These are phyloP conservation scores for Ustilago bromivora DNA, from an alignment of 1,284 basidiomycete species.

Conservation along the genomic window DNA sequence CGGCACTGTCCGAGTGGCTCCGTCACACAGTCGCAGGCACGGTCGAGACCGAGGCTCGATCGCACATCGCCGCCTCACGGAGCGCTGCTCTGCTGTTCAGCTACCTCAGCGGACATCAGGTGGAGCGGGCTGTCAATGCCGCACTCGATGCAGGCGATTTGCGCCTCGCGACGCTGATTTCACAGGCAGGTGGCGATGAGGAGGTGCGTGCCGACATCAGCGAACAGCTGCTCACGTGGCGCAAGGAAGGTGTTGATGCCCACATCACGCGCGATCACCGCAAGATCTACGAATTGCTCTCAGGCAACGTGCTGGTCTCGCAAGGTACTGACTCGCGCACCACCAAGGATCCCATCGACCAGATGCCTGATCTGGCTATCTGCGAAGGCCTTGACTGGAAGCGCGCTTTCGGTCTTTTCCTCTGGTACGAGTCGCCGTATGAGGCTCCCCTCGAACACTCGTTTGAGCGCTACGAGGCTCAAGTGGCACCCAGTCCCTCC, in stretches of 20 bases:
- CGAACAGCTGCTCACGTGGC: slow-evolving; percentile 86
- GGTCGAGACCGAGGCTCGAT: slow-evolving; percentile 75
- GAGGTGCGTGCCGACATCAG: slow-evolving; percentile 81
- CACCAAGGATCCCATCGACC: slow-evolving; percentile 74
- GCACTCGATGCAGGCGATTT: slow-evolving; percentile 83
- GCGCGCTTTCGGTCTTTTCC: slow-evolving; percentile 86
- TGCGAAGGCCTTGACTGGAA: slow-evolving; percentile 93
- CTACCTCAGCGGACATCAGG: slow-evolving; percentile 86
- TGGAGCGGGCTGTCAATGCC: slow-evolving; percentile 82
- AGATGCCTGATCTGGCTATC: slow-evolving; percentile 78
- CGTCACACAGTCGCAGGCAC: slow-evolving; percentile 79
- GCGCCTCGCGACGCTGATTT: slow-evolving; percentile 89
- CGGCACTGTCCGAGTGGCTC: slow-evolving; percentile 87
- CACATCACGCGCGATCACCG: slow-evolving; percentile 80
- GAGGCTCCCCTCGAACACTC: slow-evolving; percentile 80
- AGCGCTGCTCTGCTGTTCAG: slow-evolving; percentile 74
- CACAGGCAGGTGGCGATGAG: slow-evolving; percentile 86
- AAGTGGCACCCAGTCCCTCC: slow-evolving; percentile 54
- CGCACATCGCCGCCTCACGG: slow-evolving; percentile 63
- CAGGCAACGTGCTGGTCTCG: slow-evolving; percentile 80
- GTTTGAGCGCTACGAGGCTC: slow-evolving; percentile 77
- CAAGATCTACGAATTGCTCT: slow-evolving; percentile 85
- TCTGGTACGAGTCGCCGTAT: slow-evolving; percentile 87
- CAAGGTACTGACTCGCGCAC: slow-evolving; percentile 72
- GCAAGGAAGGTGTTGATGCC: slow-evolving; percentile 79